phyloP scores from a whole-genome alignment of 345 rosid species.

The Isatis tinctoria region DNA sequence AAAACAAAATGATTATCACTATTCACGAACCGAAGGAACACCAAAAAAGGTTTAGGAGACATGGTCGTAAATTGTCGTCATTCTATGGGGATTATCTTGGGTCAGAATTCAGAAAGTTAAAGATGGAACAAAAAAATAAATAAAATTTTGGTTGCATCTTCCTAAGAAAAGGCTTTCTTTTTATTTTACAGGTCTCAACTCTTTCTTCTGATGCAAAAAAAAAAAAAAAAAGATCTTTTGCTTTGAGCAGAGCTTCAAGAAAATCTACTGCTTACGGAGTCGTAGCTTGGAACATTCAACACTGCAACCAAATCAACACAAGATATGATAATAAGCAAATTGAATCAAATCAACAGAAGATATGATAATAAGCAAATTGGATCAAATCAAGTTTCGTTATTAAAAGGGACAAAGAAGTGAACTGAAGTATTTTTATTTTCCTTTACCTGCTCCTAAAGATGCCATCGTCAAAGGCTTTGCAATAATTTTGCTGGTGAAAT shows the following conservation, averaged over 20 bases:
- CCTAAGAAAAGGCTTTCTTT: not conserved
- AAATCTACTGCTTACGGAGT: conserved; percentile 56
- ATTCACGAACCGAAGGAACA: conserved; percentile 12
- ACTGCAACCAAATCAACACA: conserved; percentile 38
- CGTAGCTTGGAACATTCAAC: conserved; percentile 64
- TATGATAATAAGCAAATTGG: not conserved
- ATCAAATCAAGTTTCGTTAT: not conserved
- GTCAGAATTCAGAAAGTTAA: not conserved
- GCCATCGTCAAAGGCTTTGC: conserved; percentile 90
- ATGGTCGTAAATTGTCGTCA: conserved; percentile 15
- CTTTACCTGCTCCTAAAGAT: conserved; percentile 83
- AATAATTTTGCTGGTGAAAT: conserved; percentile 48
- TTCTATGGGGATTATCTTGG: not conserved
- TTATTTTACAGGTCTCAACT: conserved; percentile 3
- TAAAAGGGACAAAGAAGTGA: not conserved
- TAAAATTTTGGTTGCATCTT: not conserved
- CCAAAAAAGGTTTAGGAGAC: not conserved
- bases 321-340: not conserved
- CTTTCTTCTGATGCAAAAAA: conserved; percentile 14
- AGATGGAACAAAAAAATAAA: not conserved
- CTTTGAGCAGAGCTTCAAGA: conserved; percentile 10
- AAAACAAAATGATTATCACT: no score
- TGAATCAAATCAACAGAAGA: not conserved
- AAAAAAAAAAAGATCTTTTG: conserved; percentile 9
- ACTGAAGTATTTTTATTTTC: not conserved